These are phyloP conservation scores for Pseudoneurospora amorphoporcata DNA, from an alignment of 495 filamentous ascomycete genomes.

Conservation along the genomic window DNA sequence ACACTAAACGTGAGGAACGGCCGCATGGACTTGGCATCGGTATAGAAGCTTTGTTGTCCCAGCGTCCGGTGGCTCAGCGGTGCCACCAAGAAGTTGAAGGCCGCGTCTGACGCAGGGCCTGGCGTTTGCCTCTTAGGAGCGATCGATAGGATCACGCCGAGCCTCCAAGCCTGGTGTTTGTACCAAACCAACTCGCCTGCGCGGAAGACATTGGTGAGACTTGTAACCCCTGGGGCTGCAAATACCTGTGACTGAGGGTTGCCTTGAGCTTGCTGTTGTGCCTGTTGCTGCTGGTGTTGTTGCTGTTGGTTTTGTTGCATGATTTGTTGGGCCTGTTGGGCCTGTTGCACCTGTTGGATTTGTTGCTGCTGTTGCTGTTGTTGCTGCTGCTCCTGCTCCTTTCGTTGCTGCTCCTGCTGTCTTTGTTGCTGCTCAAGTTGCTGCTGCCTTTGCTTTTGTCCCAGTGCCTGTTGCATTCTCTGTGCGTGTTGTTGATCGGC, in stretches of 20 bases:
- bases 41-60: conserved; percentile 11
- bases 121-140: neutral
- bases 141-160: conserved; percentile 26
- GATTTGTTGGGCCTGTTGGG: neutral
- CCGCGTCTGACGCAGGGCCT: conserved; percentile 6
- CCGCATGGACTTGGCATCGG: conserved; percentile 28
- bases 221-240: conserved; percentile 13
- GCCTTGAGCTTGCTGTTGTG: neutral
- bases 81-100: conserved; percentile 15
- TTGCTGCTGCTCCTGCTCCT: neutral
- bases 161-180: conserved; percentile 26
- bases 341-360: neutral
- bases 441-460: neutral
- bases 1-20: conserved; percentile 39
- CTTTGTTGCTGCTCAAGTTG: conserved; percentile 2
- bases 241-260: neutral
- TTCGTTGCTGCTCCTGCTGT: conserved; percentile 1
- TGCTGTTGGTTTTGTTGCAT: neutral
- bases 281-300: conserved; percentile 2
- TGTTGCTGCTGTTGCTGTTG: neutral
- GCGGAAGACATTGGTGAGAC: conserved; percentile 25
- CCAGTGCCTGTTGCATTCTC: conserved; percentile 16
- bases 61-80: conserved; percentile 19
- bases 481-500: conserved; percentile 20
- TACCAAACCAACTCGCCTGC: conserved; percentile 37